Percentiles rank a stretch among this genome's conserved stretches.
phyloP scores from a whole-genome alignment of 257 asterid genomes.

The Mentha longifolia region DNA sequence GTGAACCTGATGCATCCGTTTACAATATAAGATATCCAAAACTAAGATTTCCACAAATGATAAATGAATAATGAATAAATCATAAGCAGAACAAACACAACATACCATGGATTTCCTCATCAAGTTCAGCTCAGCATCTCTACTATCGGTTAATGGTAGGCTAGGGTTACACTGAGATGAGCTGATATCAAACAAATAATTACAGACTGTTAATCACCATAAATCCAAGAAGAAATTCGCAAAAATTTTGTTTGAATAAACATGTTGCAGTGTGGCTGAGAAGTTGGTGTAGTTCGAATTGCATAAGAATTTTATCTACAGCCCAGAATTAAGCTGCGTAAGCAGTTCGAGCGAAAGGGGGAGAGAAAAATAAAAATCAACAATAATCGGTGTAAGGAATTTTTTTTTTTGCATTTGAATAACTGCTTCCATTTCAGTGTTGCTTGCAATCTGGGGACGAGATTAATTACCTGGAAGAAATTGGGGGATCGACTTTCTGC shows the following conservation, averaged over 20 bases:
- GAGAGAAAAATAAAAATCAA: neutral
- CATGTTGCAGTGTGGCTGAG: neutral
- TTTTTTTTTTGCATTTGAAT: neutral
- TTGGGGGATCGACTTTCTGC: conserved; percentile 44
- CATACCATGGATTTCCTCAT: conserved; percentile 40
- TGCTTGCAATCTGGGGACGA: neutral
- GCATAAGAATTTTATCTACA: neutral
- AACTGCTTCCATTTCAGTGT: neutral
- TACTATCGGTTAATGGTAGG: conserved; percentile 30
- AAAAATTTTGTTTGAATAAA: neutral
- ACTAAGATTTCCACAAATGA: neutral
- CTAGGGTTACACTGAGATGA: conserved; percentile 31
- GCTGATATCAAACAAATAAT: conserved; percentile 21
- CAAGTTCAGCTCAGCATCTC: conserved; percentile 32
- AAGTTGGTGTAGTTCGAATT: neutral
- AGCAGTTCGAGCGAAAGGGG: neutral
- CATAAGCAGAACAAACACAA: conserved; percentile 4
- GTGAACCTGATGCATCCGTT: conserved; percentile 39
- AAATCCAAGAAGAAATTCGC: neutral
- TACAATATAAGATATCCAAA: neutral
- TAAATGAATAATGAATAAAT: neutral
- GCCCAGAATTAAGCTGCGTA: neutral
- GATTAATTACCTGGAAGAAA: conserved; percentile 44
- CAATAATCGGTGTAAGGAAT: neutral
- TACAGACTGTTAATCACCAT: neutral